phyloP scores from a whole-genome alignment of 768 basidiomycete genomes.

The Cystobasidium tubakii region DNA sequence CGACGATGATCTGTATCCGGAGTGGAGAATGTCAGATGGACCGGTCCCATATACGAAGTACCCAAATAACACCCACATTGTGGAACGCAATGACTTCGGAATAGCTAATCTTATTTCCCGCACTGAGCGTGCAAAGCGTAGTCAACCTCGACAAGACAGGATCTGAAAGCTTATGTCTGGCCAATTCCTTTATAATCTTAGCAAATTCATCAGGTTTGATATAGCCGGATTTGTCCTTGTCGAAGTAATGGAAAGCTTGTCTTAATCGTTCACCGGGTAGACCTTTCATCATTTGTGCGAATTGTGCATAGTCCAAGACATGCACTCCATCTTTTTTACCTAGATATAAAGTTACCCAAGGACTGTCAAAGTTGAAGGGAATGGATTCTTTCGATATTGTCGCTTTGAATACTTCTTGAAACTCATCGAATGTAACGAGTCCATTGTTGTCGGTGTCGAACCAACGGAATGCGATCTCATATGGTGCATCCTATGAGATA shows the following conservation, averaged over 20 bases:
- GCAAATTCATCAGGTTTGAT: slow-evolving; percentile 91
- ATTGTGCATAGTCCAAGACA: slow-evolving; percentile 44
- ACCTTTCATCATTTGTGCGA: slow-evolving; percentile 63
- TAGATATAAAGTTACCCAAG: slow-evolving; percentile 94
- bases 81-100: slow-evolving; percentile 95
- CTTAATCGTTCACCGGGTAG: slow-evolving; percentile 94
- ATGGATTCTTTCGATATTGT: slow-evolving; percentile 72
- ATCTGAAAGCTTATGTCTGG: slow-evolving; percentile 94
- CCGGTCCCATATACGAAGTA: no score
- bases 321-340: slow-evolving; percentile 74
- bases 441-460: slow-evolving; percentile 75
- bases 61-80: slow-evolving; percentile 75
- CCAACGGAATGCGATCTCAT: slow-evolving; percentile 41
- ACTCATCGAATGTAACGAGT: slow-evolving; percentile 84
- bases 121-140: slow-evolving; percentile 79
- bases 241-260: slow-evolving; percentile 89
- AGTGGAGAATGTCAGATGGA: no score
- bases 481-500: slow-evolving; percentile 17
- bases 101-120: slow-evolving; percentile 85
- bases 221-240: slow-evolving; percentile 81
- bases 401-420: slow-evolving; percentile 81
- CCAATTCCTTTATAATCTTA: slow-evolving; percentile 83
- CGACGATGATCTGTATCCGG: slow-evolving; percentile 1
- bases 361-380: slow-evolving; percentile 78
- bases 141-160: slow-evolving; percentile 85